Evolutionary conservation across 257 asterid species (phyloP).

Genomic region (Coffea eugenioides): DNA sequence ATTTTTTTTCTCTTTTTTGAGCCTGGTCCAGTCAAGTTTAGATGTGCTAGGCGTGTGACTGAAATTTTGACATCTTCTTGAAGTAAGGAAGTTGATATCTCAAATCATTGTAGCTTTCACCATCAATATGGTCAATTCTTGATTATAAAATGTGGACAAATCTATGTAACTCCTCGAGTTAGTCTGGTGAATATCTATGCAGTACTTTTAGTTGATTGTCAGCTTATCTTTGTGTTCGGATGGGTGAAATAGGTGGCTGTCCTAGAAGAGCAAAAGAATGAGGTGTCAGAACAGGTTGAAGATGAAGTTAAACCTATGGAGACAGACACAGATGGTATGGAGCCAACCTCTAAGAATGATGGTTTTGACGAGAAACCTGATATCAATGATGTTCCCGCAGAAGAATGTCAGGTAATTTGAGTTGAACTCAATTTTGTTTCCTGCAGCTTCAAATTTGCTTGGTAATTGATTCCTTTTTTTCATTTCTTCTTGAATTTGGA

Average conservation of each 20-base stretch:
- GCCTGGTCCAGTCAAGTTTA: not conserved
- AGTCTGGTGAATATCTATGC: not conserved
- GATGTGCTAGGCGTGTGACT: not conserved
- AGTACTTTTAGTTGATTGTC: not conserved
- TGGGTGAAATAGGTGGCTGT: slow-evolving; percentile 50
- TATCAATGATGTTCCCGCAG: slow-evolving; percentile 77
- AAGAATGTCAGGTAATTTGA: slow-evolving; percentile 53
- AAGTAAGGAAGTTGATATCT: not conserved
- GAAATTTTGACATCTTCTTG: not conserved
- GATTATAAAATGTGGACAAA: not conserved
- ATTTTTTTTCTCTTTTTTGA: too few species aligned
- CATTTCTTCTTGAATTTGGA: not conserved
- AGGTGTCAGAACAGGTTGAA: slow-evolving; percentile 59
- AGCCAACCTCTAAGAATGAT: slow-evolving; percentile 46
- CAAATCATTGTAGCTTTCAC: not conserved
- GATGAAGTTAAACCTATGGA: slow-evolving; percentile 65
- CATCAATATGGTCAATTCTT: not conserved
- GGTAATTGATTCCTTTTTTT: not conserved
- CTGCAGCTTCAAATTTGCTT: not conserved
- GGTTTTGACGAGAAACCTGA: slow-evolving; percentile 80
- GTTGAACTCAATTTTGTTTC: not conserved
- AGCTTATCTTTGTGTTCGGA: slow-evolving; percentile 15
- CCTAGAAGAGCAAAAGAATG: slow-evolving; percentile 80
- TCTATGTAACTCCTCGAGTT: not conserved
- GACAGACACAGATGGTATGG: slow-evolving; percentile 32